phyloP scores from a whole-genome alignment of 805 yeast species.

The Maudiozyma pseudohumilis region DNA sequence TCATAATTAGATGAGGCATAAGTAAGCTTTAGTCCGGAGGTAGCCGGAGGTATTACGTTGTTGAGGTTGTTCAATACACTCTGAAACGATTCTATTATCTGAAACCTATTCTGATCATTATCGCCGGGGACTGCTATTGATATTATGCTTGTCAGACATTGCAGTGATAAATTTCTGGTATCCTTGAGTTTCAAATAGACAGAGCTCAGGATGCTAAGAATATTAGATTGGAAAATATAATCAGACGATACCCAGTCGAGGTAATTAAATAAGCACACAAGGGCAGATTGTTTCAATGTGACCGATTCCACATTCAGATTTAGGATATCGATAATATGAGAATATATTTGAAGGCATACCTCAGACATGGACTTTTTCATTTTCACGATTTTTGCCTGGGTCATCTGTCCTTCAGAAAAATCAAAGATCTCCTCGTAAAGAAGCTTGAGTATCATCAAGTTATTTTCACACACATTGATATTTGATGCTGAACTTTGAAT shows the following conservation, averaged over 20 bases:
- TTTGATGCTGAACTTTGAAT: slow-evolving; percentile 73
- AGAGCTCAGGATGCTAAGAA: slow-evolving; percentile 55
- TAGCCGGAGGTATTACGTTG: slow-evolving; percentile 53
- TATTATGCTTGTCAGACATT: slow-evolving; percentile 85
- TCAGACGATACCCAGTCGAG: slow-evolving; percentile 88
- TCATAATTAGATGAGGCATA: slow-evolving; percentile 63
- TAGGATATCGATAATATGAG: slow-evolving; percentile 79
- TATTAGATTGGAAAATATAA: slow-evolving; percentile 74
- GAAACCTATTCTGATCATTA: slow-evolving; percentile 29
- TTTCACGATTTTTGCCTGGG: slow-evolving; percentile 79
- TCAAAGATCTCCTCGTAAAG: slow-evolving; percentile 92
- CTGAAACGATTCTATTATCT: slow-evolving; percentile 57
- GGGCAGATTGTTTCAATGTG: slow-evolving; percentile 66
- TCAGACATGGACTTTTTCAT: slow-evolving; percentile 72
- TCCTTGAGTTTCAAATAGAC: slow-evolving; percentile 67
- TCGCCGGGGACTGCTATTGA: slow-evolving; percentile 46
- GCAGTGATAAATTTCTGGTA: slow-evolving; percentile 70
- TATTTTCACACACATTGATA: slow-evolving; percentile 89
- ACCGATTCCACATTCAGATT: slow-evolving; percentile 64
- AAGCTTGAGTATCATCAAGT: slow-evolving; percentile 78
- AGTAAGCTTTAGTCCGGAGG: slow-evolving; percentile 51
- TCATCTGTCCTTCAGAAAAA: slow-evolving; percentile 81
- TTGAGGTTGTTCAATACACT: slow-evolving; percentile 57
- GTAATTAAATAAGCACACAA: slow-evolving; percentile 68
- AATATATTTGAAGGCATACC: slow-evolving; percentile 86